A percentile compares a stretch with the other conserved stretches of the same genome.
Evolutionary conservation across 192 early-diverging fungal genomes (phyloP).

Genomic region (Coemansia sp.): DNA sequence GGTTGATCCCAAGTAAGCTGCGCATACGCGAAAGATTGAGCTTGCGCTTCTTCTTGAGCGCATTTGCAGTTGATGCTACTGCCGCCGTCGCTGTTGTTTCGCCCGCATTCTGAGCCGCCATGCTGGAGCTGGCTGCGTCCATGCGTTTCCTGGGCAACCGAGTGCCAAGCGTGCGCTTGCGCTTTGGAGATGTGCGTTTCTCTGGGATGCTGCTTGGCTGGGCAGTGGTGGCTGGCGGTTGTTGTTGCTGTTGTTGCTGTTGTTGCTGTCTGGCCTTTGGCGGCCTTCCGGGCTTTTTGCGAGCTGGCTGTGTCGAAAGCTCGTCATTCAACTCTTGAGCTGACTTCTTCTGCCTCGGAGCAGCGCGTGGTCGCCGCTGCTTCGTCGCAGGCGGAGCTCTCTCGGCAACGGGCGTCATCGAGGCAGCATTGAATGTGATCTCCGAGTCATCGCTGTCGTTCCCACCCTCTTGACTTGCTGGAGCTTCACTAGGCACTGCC

Average conservation of each 20-base stretch:
- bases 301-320: constrained; percentile 38
- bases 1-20: constrained; percentile 32
- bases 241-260: no score
- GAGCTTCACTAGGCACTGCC: background rate
- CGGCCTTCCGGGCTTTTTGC: constrained; percentile 15
- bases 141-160: background rate
- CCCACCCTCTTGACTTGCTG: constrained; percentile 6
- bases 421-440: constrained; percentile 42
- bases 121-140: background rate
- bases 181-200: constrained; percentile 1
- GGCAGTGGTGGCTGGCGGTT: background rate
- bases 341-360: constrained; percentile 21
- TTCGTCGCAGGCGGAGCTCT: constrained; percentile 7
- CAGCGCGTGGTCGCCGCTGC: constrained; percentile 1
- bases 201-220: background rate
- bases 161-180: constrained; percentile 20
- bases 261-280: constrained; percentile 2
- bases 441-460: constrained; percentile 50
- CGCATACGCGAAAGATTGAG: constrained; percentile 52
- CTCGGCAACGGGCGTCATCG: constrained; percentile 11
- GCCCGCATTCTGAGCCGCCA: background rate
- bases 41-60: constrained; percentile 53
- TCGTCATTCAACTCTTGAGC: constrained; percentile 35
- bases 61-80: constrained; percentile 4
- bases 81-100: background rate